phyloP scores from a whole-genome alignment of 2,329 filamentous ascomycete species.

The Fusarium sp. region DNA sequence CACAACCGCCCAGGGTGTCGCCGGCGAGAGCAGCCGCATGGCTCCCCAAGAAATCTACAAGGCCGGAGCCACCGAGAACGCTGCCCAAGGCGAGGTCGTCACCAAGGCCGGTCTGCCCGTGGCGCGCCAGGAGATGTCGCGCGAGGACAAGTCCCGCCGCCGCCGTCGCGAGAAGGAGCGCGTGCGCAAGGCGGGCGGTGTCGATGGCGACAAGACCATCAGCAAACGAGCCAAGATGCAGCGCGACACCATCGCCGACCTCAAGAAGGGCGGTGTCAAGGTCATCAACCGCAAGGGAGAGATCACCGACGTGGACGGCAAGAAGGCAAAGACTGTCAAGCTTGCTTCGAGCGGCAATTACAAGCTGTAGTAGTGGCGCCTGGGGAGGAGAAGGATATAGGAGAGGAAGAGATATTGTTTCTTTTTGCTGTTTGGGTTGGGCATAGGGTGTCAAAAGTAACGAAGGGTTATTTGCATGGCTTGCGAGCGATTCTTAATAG shows the following conservation, averaged over 20 bases:
- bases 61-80: conserved; percentile 73
- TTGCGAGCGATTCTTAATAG: conserved; percentile 44
- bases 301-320: conserved; percentile 85
- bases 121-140: conserved; percentile 85
- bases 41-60: conserved; percentile 96
- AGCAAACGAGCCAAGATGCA: conserved; percentile 68
- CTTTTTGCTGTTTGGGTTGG: conserved; percentile 20
- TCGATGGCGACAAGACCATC: conserved; percentile 59
- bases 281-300: conserved; percentile 92
- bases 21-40: conserved; percentile 77
- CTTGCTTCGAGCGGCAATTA: conserved; percentile 68
- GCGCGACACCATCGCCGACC: conserved; percentile 69
- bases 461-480: conserved; percentile 31
- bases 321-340: conserved; percentile 71
- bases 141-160: conserved; percentile 84
- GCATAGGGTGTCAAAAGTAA: conserved; percentile 23
- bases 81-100: conserved; percentile 77
- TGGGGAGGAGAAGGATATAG: not conserved
- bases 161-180: conserved; percentile 88
- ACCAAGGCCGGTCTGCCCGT: conserved; percentile 82
- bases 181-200: conserved; percentile 74
- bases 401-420: not conserved
- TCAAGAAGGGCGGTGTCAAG: conserved; percentile 89
- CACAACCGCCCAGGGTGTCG: conserved; percentile 80
- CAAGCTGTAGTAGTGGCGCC: conserved; percentile 69